Conservation (phyloP, 371 early-diverging fungal genomes). For the Circinella umbellata region DNA sequence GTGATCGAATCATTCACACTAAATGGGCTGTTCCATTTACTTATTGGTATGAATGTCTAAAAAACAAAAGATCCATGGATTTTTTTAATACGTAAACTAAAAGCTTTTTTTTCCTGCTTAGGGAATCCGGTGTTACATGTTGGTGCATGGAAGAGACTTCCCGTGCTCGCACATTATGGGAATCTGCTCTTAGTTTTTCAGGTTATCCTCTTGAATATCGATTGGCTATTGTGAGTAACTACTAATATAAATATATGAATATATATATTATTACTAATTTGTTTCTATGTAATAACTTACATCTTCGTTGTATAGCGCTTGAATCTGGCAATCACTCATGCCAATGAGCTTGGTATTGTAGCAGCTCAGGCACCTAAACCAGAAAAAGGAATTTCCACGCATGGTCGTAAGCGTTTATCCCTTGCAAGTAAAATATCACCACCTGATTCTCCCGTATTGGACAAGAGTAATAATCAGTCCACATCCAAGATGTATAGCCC, state of each 20-base stretch:
- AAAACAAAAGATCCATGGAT: background rate
- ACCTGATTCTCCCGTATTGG: background rate
- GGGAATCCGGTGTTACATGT: slow-evolving; percentile 63
- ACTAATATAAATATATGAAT: background rate
- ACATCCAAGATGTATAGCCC: slow-evolving; percentile 2
- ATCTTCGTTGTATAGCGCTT: slow-evolving; percentile 32
- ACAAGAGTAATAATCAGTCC: background rate
- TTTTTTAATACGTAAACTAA: background rate
- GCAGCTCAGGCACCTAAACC: slow-evolving; percentile 29
- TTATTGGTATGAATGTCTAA: slow-evolving; percentile 49
- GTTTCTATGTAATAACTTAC: background rate
- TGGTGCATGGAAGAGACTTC: slow-evolving; percentile 54
- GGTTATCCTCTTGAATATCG: slow-evolving; percentile 65
- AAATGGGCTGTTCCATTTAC: slow-evolving; percentile 68
- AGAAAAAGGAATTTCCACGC: slow-evolving; percentile 42
- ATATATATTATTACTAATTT: background rate
- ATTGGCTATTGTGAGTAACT: slow-evolving; percentile 43
- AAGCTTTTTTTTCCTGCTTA: background rate
- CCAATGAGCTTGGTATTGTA: slow-evolving; percentile 47
- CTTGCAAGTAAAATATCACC: slow-evolving; percentile 15
- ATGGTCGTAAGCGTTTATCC: slow-evolving; percentile 51
- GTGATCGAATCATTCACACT: slow-evolving; percentile 48
- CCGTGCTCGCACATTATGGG: slow-evolving; percentile 56
- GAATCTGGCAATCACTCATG: slow-evolving; percentile 50
- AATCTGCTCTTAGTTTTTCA: slow-evolving; percentile 46